A percentile compares a stretch with the other conserved stretches of the same genome.
These are phyloP conservation scores for Papiliotrema fonsecae DNA, from an alignment of 1,284 basidiomycete species.

Conservation along the genomic window DNA sequence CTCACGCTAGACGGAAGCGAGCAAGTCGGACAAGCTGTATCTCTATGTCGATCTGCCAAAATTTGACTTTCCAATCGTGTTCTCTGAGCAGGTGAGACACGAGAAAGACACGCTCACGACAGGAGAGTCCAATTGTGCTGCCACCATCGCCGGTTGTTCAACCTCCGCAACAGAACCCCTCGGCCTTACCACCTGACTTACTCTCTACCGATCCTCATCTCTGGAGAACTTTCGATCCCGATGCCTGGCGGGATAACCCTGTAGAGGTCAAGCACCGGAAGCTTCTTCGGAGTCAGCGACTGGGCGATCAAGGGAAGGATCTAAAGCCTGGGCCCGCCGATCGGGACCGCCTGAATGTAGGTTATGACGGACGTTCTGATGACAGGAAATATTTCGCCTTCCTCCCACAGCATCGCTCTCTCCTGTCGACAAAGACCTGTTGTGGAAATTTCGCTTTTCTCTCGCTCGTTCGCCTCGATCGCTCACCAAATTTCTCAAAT, in stretches of 20 bases:
- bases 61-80: constrained; percentile 99
- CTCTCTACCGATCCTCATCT: constrained; percentile 62
- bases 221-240: constrained; percentile 91
- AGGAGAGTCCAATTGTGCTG: constrained; percentile 35
- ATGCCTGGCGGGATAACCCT: constrained; percentile 78
- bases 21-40: constrained; percentile 82
- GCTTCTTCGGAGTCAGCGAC: constrained; percentile 87
- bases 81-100: constrained; percentile 67
- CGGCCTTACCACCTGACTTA: constrained; percentile 48
- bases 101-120: background rate
- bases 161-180: constrained; percentile 25
- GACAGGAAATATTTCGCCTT: constrained; percentile 80
- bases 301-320: constrained; percentile 90
- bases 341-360: constrained; percentile 83
- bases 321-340: constrained; percentile 95
- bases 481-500: constrained; percentile 96
- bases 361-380: constrained; percentile 27
- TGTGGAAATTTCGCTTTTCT: constrained; percentile 99
- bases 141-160: constrained; percentile 42
- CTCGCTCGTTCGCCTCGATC: constrained; percentile 68
- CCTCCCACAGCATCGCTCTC: constrained; percentile 81
- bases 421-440: constrained; percentile 88
- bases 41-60: constrained; percentile 92
- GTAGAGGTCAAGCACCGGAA: constrained; percentile 96
- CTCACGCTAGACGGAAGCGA: constrained; percentile 66